These are phyloP conservation scores for Artemisia tridentata DNA, from an alignment of 129 eudicot genomes.

Conservation along the genomic window DNA sequence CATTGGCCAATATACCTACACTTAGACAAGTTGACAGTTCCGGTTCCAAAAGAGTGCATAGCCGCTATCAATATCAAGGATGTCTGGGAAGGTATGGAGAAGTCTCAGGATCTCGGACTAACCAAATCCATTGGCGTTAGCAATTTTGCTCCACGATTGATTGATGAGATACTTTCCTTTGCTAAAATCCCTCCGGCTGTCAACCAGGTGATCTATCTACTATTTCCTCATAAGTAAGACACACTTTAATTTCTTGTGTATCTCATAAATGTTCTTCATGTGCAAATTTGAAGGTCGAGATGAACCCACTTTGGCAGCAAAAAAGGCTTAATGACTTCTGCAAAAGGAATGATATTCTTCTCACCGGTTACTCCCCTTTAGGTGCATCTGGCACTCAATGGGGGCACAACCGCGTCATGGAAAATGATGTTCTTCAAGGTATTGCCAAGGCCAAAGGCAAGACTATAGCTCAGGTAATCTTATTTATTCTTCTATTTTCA, in stretches of 20 bases:
- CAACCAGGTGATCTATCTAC: constrained; percentile 17
- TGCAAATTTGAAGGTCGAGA: constrained; percentile 42
- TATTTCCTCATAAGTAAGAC: not conserved
- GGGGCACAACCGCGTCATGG: constrained; percentile 50
- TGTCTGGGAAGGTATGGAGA: constrained; percentile 33
- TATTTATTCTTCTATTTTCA: not conserved
- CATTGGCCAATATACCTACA: constrained; percentile 12
- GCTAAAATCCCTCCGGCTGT: constrained; percentile 25
- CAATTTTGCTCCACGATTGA: constrained; percentile 10
- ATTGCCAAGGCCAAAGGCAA: constrained; percentile 48
- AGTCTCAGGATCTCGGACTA: constrained; percentile 29
- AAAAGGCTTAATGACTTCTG: constrained; percentile 38
- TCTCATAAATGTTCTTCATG: not conserved
- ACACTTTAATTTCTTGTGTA: not conserved
- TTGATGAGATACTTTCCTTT: constrained; percentile 20
- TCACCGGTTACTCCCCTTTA: constrained; percentile 51
- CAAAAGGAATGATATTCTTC: constrained; percentile 37
- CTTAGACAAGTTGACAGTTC: not conserved
- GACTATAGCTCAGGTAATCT: constrained; percentile 47
- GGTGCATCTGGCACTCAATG: constrained; percentile 42
- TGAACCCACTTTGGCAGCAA: constrained; percentile 60
- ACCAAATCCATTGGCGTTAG: constrained; percentile 27
- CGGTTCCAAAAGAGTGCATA: not conserved
- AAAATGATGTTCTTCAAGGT: constrained; percentile 29
- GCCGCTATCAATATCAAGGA: constrained; percentile 11